Evolutionary conservation across 2,329 filamentous ascomycete genomes (phyloP).

Genomic region (Fusarium ambrosium): DNA sequence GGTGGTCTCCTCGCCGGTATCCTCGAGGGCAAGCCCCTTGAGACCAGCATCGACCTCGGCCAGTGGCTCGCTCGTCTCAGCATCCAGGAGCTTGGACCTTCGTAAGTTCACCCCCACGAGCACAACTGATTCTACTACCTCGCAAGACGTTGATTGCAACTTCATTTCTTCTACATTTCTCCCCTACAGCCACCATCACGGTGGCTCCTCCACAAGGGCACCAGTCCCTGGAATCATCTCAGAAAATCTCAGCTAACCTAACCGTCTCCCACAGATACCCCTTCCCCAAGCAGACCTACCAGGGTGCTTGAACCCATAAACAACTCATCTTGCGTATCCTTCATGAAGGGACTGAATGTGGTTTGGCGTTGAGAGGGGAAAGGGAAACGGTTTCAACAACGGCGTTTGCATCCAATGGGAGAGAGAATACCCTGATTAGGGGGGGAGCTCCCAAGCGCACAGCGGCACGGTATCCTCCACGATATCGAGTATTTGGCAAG

Average conservation of each 20-base stretch:
- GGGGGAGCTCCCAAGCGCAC: constrained; percentile 51
- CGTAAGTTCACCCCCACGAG: constrained; percentile 72
- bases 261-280: constrained; percentile 71
- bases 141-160: constrained; percentile 8
- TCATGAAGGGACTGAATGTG: constrained; percentile 44
- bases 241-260: constrained; percentile 35
- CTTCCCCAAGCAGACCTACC: constrained; percentile 84
- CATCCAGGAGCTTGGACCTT: constrained; percentile 95
- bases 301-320: constrained; percentile 56
- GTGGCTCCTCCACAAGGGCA: constrained; percentile 22
- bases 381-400: constrained; percentile 69
- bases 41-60: constrained; percentile 87
- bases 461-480: constrained; percentile 59
- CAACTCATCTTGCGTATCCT: constrained; percentile 45
- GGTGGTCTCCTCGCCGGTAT: constrained; percentile 93
- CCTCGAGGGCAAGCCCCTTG: constrained; percentile 84
- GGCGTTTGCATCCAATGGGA: constrained; percentile 57
- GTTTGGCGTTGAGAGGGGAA: constrained; percentile 59
- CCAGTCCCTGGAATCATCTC: constrained; percentile 24
- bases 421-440: constrained; percentile 44
- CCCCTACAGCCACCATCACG: constrained; percentile 28
- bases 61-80: constrained; percentile 96
- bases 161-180: constrained; percentile 38
- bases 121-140: constrained; percentile 20
- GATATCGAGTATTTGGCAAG: constrained; percentile 52